Evolutionary conservation across 805 yeast species (phyloP).

Genomic region (Pichia ethanolica): DNA sequence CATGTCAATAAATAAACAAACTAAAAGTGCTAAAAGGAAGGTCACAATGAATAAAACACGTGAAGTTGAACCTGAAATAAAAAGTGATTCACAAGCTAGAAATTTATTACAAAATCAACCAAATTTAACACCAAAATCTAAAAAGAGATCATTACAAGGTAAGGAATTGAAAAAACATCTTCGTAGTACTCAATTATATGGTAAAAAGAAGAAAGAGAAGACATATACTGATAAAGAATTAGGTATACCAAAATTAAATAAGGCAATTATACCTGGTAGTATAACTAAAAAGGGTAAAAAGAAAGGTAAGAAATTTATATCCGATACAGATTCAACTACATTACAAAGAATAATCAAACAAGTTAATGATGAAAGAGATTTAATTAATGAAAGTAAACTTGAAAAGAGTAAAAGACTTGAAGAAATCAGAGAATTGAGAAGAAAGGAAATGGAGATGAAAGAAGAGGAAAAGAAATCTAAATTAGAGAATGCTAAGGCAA

Average conservation of each 20-base stretch:
- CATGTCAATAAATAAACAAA: conserved; percentile 34
- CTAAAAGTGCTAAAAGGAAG: conserved; percentile 52
- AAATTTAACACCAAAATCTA: conserved; percentile 52
- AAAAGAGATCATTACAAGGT: conserved; percentile 41
- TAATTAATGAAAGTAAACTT: conserved; percentile 74
- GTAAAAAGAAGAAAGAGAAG: conserved; percentile 48
- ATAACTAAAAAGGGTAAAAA: conserved; percentile 57
- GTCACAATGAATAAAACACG: conserved; percentile 46
- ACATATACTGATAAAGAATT: conserved; percentile 72
- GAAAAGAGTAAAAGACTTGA: conserved; percentile 87
- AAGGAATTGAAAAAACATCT: conserved; percentile 58
- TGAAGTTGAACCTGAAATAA: conserved; percentile 58
- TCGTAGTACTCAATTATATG: conserved; percentile 57
- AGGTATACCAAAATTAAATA: conserved; percentile 71
- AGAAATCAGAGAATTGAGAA: conserved; percentile 79
- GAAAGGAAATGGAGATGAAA: conserved; percentile 79
- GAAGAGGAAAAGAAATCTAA: conserved; percentile 63
- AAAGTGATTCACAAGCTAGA: conserved; percentile 58
- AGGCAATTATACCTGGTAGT: conserved; percentile 78
- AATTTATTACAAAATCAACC: conserved; percentile 56
- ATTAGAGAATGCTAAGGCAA: conserved; percentile 69
- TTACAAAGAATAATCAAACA: conserved; percentile 67
- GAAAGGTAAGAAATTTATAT: conserved; percentile 76
- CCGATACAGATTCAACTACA: conserved; percentile 55
- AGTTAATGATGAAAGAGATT: conserved; percentile 76